Evolutionary conservation across 2,329 filamentous ascomycete species (phyloP).

Genomic region (Phialophora verrucosa): DNA sequence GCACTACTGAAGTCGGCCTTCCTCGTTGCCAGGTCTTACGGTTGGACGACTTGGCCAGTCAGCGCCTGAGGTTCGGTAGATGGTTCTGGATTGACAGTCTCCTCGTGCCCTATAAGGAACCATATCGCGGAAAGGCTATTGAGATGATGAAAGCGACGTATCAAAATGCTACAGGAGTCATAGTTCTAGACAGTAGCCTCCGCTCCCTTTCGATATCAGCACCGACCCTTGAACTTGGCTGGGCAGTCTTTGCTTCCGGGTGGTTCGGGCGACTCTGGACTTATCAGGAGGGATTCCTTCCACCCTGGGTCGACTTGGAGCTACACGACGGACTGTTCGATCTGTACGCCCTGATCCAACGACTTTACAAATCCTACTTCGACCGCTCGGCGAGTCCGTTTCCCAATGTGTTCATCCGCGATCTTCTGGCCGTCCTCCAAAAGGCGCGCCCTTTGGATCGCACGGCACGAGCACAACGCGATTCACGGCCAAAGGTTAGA

Average conservation of each 20-base stretch:
- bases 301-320: neutral
- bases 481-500: neutral
- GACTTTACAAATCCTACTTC: neutral
- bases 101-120: neutral
- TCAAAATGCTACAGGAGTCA: neutral
- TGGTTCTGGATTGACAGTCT: neutral
- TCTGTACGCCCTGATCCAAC: neutral
- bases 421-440: slow-evolving; percentile 11
- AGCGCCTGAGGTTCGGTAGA: neutral
- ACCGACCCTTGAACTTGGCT: neutral
- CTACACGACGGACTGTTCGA: neutral
- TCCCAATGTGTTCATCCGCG: slow-evolving; percentile 10
- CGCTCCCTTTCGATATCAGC: neutral
- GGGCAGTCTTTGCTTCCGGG: neutral
- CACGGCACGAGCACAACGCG: neutral
- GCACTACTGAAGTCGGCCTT: neutral
- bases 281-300: neutral
- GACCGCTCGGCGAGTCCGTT: neutral
- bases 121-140: neutral
- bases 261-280: neutral
- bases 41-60: neutral
- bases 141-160: neutral
- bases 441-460: slow-evolving; percentile 4
- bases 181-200: neutral
- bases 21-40: neutral